phyloP scores from a whole-genome alignment of 2,329 filamentous ascomycete genomes.

The Lachnellula hyalina region DNA sequence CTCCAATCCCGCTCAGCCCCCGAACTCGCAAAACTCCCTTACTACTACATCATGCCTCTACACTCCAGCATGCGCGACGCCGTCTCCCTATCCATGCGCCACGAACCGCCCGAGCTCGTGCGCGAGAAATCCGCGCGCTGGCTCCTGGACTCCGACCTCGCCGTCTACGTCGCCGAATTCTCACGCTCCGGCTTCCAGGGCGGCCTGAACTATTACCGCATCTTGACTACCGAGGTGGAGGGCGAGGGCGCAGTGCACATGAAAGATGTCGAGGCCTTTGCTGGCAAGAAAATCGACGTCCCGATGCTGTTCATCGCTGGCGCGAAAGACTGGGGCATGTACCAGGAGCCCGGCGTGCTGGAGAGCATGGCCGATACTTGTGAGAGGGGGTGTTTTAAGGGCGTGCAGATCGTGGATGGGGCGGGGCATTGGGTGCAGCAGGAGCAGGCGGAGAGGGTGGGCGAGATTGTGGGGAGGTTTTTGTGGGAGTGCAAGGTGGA shows the following conservation, averaged over 20 bases:
- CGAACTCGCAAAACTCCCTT: constrained; percentile 54
- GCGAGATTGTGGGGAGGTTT: constrained; percentile 42
- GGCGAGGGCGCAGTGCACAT: constrained; percentile 22
- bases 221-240: constrained; percentile 45
- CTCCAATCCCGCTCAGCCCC: constrained; percentile 51
- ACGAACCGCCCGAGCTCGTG: constrained; percentile 40
- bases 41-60: constrained; percentile 63
- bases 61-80: constrained; percentile 53
- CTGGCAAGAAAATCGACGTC: constrained; percentile 55
- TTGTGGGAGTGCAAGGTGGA: constrained; percentile 15
- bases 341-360: constrained; percentile 59
- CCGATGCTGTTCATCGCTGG: constrained; percentile 59
- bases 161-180: constrained; percentile 57
- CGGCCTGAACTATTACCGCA: constrained; percentile 63
- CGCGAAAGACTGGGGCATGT: constrained; percentile 60
- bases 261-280: constrained; percentile 52
- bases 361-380: constrained; percentile 51
- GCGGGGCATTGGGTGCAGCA: constrained; percentile 69
- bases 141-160: constrained; percentile 53
- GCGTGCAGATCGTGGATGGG: constrained; percentile 47
- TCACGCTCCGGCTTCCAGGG: constrained; percentile 58
- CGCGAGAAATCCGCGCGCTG: constrained; percentile 38
- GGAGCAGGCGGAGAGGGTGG: constrained; percentile 53
- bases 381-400: constrained; percentile 41
- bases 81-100: constrained; percentile 49